A percentile compares a stretch with the other conserved stretches of the same genome.
These are phyloP conservation scores for Marasmius sp. DNA, from an alignment of 1,284 basidiomycete genomes.

Conservation along the genomic window DNA sequence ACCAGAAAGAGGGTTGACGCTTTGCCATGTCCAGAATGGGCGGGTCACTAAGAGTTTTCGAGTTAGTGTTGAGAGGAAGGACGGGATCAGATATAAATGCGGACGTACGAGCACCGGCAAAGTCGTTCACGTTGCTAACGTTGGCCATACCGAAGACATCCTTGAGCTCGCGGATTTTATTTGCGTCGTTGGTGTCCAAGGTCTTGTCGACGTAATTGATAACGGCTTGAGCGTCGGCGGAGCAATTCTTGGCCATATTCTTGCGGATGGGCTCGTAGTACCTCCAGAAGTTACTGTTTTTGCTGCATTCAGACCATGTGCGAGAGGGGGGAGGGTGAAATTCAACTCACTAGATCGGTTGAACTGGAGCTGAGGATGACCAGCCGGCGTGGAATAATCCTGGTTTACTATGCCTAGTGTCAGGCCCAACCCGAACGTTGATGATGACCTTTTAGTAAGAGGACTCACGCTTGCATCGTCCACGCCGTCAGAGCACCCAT, in stretches of 20 bases:
- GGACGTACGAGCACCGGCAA: constrained; percentile 37
- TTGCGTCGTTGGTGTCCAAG: constrained; percentile 42
- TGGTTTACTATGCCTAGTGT: constrained; percentile 48
- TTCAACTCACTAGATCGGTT: constrained; percentile 58
- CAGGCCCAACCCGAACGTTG: constrained; percentile 23
- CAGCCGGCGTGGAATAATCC: constrained; percentile 67
- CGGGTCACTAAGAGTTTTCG: constrained; percentile 40
- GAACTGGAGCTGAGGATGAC: constrained; percentile 69
- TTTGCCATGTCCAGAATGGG: constrained; percentile 66
- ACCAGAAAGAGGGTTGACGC: constrained; percentile 49
- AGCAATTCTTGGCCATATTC: constrained; percentile 73
- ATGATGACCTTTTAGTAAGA: constrained; percentile 12
- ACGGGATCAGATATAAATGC: not conserved
- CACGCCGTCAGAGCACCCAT: constrained; percentile 58
- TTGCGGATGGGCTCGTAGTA: constrained; percentile 74
- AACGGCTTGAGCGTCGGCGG: constrained; percentile 66
- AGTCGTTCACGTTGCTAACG: constrained; percentile 64
- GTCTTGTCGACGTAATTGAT: constrained; percentile 60
- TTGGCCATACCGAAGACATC: constrained; percentile 55
- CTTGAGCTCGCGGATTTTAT: constrained; percentile 52
- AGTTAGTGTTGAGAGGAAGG: not conserved
- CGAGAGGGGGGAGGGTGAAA: not conserved
- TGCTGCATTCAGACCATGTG: not conserved
- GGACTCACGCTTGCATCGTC: constrained; percentile 66
- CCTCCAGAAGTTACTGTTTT: constrained; percentile 58